These are phyloP conservation scores for Tillandsia fasciculata DNA, from an alignment of 176 grass and related monocot species.

Conservation along the genomic window DNA sequence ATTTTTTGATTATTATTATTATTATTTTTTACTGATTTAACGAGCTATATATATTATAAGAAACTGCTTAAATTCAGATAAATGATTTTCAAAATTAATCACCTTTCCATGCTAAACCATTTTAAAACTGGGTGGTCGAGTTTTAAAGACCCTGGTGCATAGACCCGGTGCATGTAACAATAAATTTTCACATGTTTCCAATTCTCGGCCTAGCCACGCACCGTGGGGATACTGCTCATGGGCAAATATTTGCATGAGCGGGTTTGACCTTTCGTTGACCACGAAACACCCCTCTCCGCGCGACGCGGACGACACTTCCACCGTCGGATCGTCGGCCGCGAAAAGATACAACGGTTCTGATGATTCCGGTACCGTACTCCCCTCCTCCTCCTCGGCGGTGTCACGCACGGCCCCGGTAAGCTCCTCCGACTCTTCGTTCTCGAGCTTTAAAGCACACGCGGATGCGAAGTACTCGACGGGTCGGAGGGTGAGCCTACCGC, in stretches of 20 bases:
- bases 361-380: not conserved
- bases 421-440: not conserved
- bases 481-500: slow-evolving; percentile 21
- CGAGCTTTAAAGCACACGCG: not conserved
- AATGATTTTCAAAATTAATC: no score
- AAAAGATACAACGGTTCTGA: not conserved
- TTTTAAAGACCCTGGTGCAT: no score
- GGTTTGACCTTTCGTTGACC: not conserved
- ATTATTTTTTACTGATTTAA: no score
- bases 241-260: not conserved
- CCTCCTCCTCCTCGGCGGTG: not conserved
- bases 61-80: no score
- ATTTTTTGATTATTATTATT: no score
- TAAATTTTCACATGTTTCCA: not conserved
- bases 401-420: not conserved
- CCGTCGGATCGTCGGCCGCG: not conserved
- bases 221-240: not conserved
- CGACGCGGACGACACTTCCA: not conserved
- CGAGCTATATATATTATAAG: no score
- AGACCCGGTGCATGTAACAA: no score
- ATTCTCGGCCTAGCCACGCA: not conserved
- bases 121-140: no score
- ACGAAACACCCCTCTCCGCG: not conserved
- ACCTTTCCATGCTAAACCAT: no score
- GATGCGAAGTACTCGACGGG: slow-evolving; percentile 17